Base-by-base conservation (phyloP, 495 filamentous ascomycete species). In the Penicillium odoratum region DNA sequence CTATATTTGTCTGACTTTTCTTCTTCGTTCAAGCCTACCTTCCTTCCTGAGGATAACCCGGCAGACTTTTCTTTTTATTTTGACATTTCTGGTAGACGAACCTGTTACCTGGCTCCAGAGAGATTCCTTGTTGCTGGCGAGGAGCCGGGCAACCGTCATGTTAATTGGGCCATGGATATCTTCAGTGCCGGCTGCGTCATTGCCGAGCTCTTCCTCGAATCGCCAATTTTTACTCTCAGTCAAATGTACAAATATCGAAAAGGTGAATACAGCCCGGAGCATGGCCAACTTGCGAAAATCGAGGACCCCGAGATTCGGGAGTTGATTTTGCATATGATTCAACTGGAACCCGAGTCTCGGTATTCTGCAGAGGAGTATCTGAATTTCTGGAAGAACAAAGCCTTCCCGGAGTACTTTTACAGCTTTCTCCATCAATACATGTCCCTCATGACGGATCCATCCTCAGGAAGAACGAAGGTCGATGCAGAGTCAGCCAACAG, bases 171-270 rank as follows among this genome's bases (percentile, higher is more conserved):
- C 38, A 99, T 99, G 95, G 95, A 99, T 69, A 89, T 99, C 29
- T 99, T 99, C 75, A 97, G 94, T 74, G 89, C 87, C 36, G 94
- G 94, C 9, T 99, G 95, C 67, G 95, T 98, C 21, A 96, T 99
- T 64, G 95, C 95, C 4, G 95, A 99, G 70, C 78, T 99, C 4
- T 98, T 98, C 61, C 82, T 97, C n/a, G 95, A 99, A 70, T 81
- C 90, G 0, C 92, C 93, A 2, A 92, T 98, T 31, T 98, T 99
- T 73, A 92, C 82, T 31, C 76, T 98, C 16, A 93, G 89, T 56
- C 93, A 98, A 69, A 85, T 99, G 56, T 97, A 91, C 80, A 94
- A 91, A 66, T 98, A 97, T 64, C 84, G 91, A 34, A 88, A 88
- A 59, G 88, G 89, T 42, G 92, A 98, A 67, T 99, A 97, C 72